Evolutionary conservation across 768 basidiomycete genomes (phyloP).

Genomic region (Amanita jacksonii): DNA sequence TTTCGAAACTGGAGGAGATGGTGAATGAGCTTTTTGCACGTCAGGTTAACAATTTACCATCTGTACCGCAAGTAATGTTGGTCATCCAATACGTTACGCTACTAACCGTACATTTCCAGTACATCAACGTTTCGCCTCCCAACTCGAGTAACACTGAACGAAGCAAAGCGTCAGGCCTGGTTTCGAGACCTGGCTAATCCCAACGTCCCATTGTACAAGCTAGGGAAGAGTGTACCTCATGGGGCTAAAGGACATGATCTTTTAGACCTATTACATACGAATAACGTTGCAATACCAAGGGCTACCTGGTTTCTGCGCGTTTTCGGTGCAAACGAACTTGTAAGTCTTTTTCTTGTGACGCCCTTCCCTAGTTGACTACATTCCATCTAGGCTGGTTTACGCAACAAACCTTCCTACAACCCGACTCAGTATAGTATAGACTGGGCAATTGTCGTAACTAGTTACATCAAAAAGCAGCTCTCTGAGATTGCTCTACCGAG

Average conservation of each 20-base stretch:
- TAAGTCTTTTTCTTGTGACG: slow-evolving; percentile 21
- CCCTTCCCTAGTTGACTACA: too few relatives aligned
- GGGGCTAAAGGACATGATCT: slow-evolving; percentile 81
- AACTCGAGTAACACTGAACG: slow-evolving; percentile 72
- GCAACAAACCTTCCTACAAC: slow-evolving; percentile 73
- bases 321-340: slow-evolving; percentile 82
- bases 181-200: slow-evolving; percentile 77
- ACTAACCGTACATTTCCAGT: slow-evolving; percentile 22
- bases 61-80: slow-evolving; percentile 48
- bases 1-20: slow-evolving; percentile 58
- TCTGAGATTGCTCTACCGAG: slow-evolving; percentile 72
- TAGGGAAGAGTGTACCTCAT: slow-evolving; percentile 81
- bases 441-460: slow-evolving; percentile 75
- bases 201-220: slow-evolving; percentile 67
- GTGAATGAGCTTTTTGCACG: slow-evolving; percentile 70
- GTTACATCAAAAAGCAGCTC: slow-evolving; percentile 77
- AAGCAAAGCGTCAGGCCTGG: slow-evolving; percentile 73
- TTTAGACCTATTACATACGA: slow-evolving; percentile 66
- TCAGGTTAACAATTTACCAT: slow-evolving; percentile 43
- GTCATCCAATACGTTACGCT: neutral
- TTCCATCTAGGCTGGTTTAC: slow-evolving; percentile 59
- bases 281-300: slow-evolving; percentile 69
- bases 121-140: slow-evolving; percentile 69
- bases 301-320: slow-evolving; percentile 87
- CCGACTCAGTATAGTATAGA: slow-evolving; percentile 79